Percentiles rank a stretch among this genome's conserved stretches.
Evolutionary conservation across 495 filamentous ascomycete species (phyloP).

Genomic region (Neurospora pannonica): DNA sequence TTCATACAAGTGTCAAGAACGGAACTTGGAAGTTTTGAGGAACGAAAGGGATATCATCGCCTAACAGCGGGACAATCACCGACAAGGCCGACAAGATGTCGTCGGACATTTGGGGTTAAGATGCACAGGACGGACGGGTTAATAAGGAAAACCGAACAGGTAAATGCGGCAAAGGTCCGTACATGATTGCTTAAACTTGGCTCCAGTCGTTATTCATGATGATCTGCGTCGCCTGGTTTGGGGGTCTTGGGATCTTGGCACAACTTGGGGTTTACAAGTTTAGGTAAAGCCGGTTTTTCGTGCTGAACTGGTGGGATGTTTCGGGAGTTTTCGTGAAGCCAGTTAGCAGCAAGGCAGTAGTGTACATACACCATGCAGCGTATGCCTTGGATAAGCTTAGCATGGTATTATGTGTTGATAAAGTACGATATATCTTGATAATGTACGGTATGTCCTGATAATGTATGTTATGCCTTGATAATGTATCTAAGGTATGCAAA

Average conservation of each 20-base stretch:
- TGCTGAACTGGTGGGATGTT: neutral
- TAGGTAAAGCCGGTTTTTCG: neutral
- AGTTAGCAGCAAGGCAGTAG: neutral
- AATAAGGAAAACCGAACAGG: neutral
- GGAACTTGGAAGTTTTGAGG: too few species aligned
- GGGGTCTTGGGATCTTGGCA: neutral
- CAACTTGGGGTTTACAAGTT: neutral
- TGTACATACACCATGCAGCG: neutral
- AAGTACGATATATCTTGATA: neutral
- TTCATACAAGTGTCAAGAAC: too few species aligned
- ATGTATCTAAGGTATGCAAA: neutral
- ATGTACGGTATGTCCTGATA: neutral
- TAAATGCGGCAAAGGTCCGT: neutral
- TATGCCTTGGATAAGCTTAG: too few species aligned
- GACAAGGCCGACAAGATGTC: neutral
- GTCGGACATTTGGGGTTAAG: too few species aligned
- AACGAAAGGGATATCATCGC: neutral
- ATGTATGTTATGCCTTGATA: too few species aligned
- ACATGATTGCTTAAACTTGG: neutral
- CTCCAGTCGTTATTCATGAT: neutral
- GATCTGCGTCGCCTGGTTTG: neutral
- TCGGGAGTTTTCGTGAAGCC: neutral
- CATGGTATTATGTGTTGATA: too few species aligned
- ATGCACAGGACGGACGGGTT: neutral
- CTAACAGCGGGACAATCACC: neutral